These are phyloP conservation scores for Aspergillus tamarii DNA, from an alignment of 2,329 filamentous ascomycete species.

Conservation along the genomic window DNA sequence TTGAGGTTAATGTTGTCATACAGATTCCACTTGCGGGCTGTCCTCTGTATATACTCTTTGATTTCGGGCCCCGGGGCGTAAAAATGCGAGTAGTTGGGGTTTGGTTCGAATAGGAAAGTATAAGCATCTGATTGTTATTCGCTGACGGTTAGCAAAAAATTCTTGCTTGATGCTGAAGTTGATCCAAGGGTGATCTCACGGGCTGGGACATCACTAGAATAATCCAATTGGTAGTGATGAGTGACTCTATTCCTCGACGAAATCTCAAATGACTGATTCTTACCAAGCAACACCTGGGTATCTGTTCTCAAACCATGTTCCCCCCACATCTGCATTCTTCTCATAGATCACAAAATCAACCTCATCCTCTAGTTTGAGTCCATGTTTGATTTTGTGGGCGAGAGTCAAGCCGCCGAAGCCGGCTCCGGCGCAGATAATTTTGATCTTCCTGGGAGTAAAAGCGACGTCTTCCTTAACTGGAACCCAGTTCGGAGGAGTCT, in stretches of 20 bases:
- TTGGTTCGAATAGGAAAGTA: constrained; percentile 45
- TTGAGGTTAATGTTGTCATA: constrained; percentile 43
- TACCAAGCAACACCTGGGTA: constrained; percentile 38
- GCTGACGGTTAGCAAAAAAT: background rate
- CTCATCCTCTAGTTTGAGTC: constrained; percentile 30
- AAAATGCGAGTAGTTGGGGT: constrained; percentile 46
- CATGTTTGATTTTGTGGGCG: constrained; percentile 43
- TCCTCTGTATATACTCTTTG: constrained; percentile 43
- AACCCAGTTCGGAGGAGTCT: background rate
- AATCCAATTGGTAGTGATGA: background rate
- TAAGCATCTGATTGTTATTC: constrained; percentile 33
- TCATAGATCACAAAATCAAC: constrained; percentile 31
- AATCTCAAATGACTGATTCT: background rate
- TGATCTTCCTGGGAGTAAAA: constrained; percentile 8
- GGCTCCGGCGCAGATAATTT: constrained; percentile 23
- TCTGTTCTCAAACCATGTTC: constrained; percentile 31
- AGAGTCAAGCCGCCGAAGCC: constrained; percentile 38
- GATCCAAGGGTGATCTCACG: constrained; percentile 21
- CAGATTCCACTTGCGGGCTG: constrained; percentile 44
- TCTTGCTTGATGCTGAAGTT: background rate
- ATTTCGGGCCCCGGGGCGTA: constrained; percentile 47
- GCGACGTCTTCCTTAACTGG: background rate
- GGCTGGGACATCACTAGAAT: constrained; percentile 19
- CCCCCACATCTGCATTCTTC: constrained; percentile 32
- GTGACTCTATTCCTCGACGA: background rate